phyloP scores from a whole-genome alignment of 2,329 filamentous ascomycete genomes.

The Sporothrix variecibatus region DNA sequence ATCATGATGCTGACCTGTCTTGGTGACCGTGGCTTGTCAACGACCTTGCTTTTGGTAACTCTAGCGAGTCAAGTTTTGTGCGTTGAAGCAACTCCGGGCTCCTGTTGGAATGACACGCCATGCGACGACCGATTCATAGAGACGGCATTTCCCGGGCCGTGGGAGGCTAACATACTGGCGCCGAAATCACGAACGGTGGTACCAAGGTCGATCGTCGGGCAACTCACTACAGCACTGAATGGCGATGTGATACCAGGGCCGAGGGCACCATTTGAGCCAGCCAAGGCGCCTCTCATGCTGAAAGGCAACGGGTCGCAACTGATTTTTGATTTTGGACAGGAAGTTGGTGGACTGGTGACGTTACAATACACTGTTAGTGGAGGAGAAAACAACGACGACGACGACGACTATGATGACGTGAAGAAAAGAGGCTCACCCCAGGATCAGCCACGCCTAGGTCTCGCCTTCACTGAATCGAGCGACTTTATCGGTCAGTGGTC shows the following conservation, averaged over 20 bases:
- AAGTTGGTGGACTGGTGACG: slow-evolving; percentile 58
- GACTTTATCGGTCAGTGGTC: slow-evolving; percentile 51
- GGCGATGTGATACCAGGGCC: not conserved
- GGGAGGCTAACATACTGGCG: slow-evolving; percentile 61
- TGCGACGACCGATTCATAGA: slow-evolving; percentile 51
- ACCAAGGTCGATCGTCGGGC: slow-evolving; percentile 46
- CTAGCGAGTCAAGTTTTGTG: not conserved
- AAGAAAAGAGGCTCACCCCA: not conserved
- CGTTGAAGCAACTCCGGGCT: not conserved
- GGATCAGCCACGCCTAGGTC: slow-evolving; percentile 38
- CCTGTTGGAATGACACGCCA: slow-evolving; percentile 57
- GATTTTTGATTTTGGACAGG: slow-evolving; percentile 60
- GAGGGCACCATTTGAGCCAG: not conserved
- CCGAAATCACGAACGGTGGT: slow-evolving; percentile 52
- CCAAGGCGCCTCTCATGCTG: slow-evolving; percentile 26
- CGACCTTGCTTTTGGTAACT: not conserved
- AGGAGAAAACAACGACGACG: not conserved
- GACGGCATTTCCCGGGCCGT: slow-evolving; percentile 56
- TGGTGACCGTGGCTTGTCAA: not conserved
- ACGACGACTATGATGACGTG: slow-evolving; percentile 27
- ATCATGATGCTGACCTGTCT: not conserved
- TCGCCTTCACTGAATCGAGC: slow-evolving; percentile 52
- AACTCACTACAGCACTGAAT: not conserved
- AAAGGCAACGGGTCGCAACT: slow-evolving; percentile 52
- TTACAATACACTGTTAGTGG: slow-evolving; percentile 48